Evolutionary conservation across 2,329 filamentous ascomycete genomes (phyloP).

Genomic region (Trichoderma gracile): DNA sequence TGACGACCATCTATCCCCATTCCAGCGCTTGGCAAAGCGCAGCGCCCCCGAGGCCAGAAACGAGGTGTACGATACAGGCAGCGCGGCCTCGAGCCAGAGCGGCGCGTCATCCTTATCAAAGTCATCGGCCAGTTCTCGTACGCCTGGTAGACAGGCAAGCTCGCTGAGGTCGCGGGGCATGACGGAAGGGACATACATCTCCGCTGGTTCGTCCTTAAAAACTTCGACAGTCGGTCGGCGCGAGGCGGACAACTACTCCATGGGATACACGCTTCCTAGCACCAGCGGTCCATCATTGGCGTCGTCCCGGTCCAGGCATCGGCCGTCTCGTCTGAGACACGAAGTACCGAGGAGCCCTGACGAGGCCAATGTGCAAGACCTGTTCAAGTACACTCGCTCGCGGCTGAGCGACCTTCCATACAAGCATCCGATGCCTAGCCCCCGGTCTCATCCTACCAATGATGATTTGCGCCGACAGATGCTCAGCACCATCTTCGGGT

Average conservation of each 20-base stretch:
- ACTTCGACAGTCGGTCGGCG: conserved; percentile 38
- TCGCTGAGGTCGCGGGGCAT: conserved; percentile 56
- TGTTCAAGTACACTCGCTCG: conserved; percentile 83
- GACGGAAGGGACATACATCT: conserved; percentile 69
- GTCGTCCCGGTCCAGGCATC: conserved; percentile 49
- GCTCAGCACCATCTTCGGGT: conserved; percentile 92
- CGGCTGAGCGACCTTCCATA: conserved; percentile 83
- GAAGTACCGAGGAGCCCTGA: conserved; percentile 78
- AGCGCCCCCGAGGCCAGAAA: conserved; percentile 63
- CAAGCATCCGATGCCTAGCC: conserved; percentile 62
- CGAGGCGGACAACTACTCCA: conserved; percentile 57
- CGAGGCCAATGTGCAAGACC: conserved; percentile 69
- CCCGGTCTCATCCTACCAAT: conserved; percentile 64
- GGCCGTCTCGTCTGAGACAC: conserved; percentile 72
- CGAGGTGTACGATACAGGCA: conserved; percentile 63
- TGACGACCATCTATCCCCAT: conserved; percentile 72
- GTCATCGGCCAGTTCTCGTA: conserved; percentile 57
- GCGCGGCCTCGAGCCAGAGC: conserved; percentile 64
- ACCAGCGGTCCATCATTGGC: conserved; percentile 47
- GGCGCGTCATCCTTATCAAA: conserved; percentile 60
- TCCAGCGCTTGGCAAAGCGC: conserved; percentile 73
- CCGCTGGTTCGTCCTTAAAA: conserved; percentile 56
- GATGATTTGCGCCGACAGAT: conserved; percentile 87
- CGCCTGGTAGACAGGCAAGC: conserved; percentile 50
- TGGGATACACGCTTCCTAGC: conserved; percentile 42